These are phyloP conservation scores for Berberis thunbergii DNA, from an alignment of 164 flowering plant species.

Conservation along the genomic window DNA sequence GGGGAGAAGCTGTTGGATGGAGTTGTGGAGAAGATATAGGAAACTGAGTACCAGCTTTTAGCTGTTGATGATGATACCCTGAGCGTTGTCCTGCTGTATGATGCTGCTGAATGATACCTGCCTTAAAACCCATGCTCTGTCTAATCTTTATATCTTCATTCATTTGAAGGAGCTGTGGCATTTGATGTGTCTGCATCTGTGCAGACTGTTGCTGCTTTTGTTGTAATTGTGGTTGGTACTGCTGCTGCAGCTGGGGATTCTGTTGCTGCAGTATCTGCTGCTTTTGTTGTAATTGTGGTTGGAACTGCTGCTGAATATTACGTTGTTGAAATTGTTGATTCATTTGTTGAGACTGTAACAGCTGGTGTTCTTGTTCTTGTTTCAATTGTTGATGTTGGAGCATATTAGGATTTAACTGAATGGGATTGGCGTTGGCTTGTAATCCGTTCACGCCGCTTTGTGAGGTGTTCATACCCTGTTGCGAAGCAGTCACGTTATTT, in stretches of 20 bases:
- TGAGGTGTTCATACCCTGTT: constrained; percentile 36
- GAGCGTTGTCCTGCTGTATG: constrained; percentile 43
- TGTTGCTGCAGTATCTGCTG: constrained; percentile 13
- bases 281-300: constrained; percentile 22
- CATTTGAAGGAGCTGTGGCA: constrained; percentile 54
- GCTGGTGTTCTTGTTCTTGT: constrained; percentile 49
- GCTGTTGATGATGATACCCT: constrained; percentile 42
- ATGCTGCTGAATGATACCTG: constrained; percentile 55
- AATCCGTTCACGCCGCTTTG: constrained; percentile 42
- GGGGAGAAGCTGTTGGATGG: constrained; percentile 64
- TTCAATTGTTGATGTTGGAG: constrained; percentile 55
- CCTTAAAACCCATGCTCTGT: constrained; percentile 43
- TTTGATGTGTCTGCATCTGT: constrained; percentile 47
- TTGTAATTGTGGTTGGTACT: constrained; percentile 22
- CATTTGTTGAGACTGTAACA: constrained; percentile 39
- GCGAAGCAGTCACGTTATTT: constrained; percentile 40
- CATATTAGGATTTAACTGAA: constrained; percentile 41
- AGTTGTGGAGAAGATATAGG: constrained; percentile 66
- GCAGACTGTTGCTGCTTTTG: constrained; percentile 37
- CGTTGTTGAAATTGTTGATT: constrained; percentile 30
- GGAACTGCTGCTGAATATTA: constrained; percentile 18
- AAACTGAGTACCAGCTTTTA: constrained; percentile 55
- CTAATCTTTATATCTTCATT: constrained; percentile 58
- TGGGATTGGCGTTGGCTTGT: constrained; percentile 43
- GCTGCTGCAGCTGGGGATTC: constrained; percentile 18